Evolutionary conservation across 208 protist species (phyloP).

Genomic region (Trypanosoma platydactyli): DNA sequence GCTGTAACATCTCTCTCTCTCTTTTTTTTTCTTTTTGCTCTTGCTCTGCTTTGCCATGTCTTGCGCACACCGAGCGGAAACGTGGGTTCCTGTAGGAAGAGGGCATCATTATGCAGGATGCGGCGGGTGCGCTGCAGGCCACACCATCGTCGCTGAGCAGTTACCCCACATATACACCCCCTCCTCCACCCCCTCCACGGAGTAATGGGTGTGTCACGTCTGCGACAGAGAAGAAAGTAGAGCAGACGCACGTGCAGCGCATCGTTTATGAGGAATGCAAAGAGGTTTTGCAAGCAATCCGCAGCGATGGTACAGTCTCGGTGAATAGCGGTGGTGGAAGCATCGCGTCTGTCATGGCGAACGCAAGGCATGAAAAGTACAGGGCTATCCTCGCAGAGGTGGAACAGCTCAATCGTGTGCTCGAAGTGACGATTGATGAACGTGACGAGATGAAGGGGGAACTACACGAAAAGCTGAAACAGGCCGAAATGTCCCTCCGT

Average conservation of each 20-base stretch:
- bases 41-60: no score
- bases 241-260: background rate
- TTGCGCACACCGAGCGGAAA: no score
- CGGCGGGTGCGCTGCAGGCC: background rate
- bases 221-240: background rate
- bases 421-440: constrained; percentile 17
- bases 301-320: background rate
- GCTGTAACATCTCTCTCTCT: no score
- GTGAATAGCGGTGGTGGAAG: background rate
- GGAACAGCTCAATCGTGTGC: constrained; percentile 14
- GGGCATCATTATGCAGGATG: background rate
- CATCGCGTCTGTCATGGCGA: background rate
- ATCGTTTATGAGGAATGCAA: constrained; percentile 20
- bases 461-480: constrained; percentile 4
- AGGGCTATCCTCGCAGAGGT: constrained; percentile 24
- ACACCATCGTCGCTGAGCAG: constrained; percentile 11
- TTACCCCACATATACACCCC: constrained; percentile 12
- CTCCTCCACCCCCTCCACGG: background rate
- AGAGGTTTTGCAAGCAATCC: constrained; percentile 4
- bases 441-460: constrained; percentile 8
- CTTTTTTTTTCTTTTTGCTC: no score
- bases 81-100: no score
- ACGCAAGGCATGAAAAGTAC: constrained; percentile 18
- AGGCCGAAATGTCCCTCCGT: background rate
- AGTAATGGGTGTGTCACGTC: background rate